phyloP scores from a whole-genome alignment of 495 filamentous ascomycete genomes.

The Trichoderma reesei region DNA sequence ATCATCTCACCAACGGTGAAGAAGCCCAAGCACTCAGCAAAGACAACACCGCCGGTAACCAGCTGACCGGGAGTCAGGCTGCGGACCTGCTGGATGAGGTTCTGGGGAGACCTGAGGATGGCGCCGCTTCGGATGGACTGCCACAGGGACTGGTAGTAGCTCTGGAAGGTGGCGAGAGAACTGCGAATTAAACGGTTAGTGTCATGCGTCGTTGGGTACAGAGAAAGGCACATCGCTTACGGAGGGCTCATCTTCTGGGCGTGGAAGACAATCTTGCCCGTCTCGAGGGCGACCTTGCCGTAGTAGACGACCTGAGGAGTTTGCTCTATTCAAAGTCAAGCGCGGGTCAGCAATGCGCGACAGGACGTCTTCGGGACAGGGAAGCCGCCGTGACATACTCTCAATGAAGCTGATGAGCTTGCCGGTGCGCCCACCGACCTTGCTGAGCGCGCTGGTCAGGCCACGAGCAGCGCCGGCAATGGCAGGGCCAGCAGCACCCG shows the following conservation, averaged over 20 bases:
- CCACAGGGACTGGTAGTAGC: conserved; percentile 68
- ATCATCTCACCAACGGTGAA: conserved; percentile 98
- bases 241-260: conserved; percentile 88
- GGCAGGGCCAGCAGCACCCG: conserved; percentile 68
- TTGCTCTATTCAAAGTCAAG: conserved; percentile 47
- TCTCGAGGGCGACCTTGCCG: conserved; percentile 75
- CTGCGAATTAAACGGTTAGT: conserved; percentile 32
- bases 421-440: conserved; percentile 78
- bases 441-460: conserved; percentile 53
- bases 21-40: conserved; percentile 86
- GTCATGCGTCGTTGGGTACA: conserved; percentile 18
- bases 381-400: conserved; percentile 51
- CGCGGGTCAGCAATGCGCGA: conserved; percentile 20
- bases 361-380: background rate
- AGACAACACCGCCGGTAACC: conserved; percentile 59
- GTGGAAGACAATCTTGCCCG: conserved; percentile 75
- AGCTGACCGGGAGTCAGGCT: conserved; percentile 61
- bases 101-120: conserved; percentile 31
- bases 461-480: conserved; percentile 60
- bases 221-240: conserved; percentile 46
- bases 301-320: conserved; percentile 86
- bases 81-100: conserved; percentile 52
- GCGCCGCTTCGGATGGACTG: conserved; percentile 50
- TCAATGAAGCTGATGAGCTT: conserved; percentile 70
- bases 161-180: conserved; percentile 69